Evolutionary conservation across 129 eudicot species (phyloP), one percentile per base, ranked within the genome.

Genomic region (Centaurea solstitialis): DNA sequence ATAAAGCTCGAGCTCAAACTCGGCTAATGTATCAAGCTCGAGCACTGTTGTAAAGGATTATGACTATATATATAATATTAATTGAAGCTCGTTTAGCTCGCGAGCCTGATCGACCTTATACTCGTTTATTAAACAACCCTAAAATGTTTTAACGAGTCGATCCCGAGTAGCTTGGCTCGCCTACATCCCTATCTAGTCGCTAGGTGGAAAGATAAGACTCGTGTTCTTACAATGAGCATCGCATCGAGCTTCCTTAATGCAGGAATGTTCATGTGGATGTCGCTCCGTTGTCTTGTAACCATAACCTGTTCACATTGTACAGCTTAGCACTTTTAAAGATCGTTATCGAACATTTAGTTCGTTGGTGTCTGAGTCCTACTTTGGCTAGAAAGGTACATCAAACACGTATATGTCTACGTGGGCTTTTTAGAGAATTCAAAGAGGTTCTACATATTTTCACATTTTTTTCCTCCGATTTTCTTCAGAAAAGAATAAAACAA

Each of bases 201-300:
- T 53, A 53, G 18, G 65, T 57, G 18, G 65, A 57, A 50, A 57
- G 22, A 57, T 78, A 70, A 22, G 13, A 65, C 24, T 26, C 7
- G 72, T 66, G 59, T 65, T 80, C 99, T 90, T 85, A 96, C 99
- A 76, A 96, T 79, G 80, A 96, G 99, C 99, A 93, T 91, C 1
- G 91, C 87, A 17, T 93, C 98, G 37, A 93, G 97, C 86, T 91
- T 93, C 75, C 90, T 84, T 33, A 91, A 88, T 9, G 94, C 97
- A 11, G 94, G 98, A 77, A 93, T 89, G 82, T 91, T 89, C 92
- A 91, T 89, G 71, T 75, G 92, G 76, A 93, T 86, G 81, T 93
- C 98, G 73, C 75, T 91, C 65, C 98, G 77, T 82, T 89, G 94
- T 78, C 89, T 89, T 40, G 94, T 89, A 23, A 84, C 82, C 98